Evolutionary conservation across 2,329 filamentous ascomycete genomes (phyloP), one percentile per base, ranked within the genome.

Genomic region (Phoma sp.): DNA sequence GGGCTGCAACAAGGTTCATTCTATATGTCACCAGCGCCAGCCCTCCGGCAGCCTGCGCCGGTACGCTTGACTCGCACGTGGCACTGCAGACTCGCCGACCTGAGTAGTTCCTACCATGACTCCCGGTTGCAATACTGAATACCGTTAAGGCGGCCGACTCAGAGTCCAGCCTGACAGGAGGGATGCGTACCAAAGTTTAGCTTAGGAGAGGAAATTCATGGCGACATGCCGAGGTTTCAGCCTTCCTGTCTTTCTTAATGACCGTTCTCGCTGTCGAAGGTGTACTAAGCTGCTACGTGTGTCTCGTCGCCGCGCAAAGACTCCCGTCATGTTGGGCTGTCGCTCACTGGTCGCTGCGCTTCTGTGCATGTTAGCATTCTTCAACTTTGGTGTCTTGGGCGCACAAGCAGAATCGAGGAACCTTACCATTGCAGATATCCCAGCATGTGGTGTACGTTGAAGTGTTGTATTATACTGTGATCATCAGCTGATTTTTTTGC

Each of bases 361-460:
- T 11, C 18, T 60, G 29, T 54, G 41, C 24, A 10, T 54, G 18
- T 41, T 58, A 13, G 35, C 39, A 1, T 40, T 50, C 6, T 38
- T 56, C 22, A 30, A 45, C 22, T 29, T 11, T 6, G 22, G 25
- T 6, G 42, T 23, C 14, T 14, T 32, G 6, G 46, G 42, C 13
- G 23, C 32, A 6, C 33, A n/a, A 3, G n/a, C 48, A 14, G 42
- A 48, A 11, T 38, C 38, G 5, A 55, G 44, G 10, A 47, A 52
- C 30, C 45, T 60, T 24, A 54, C 54, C 3, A 24, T 62, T 14
- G 47, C 47, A 3, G 52, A 60, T 30, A 51, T 58, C 24, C 59
- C 57, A 48, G 39, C 54, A 45, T 61, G 57, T 32, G 57, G 59
- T 35, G 59, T 61, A 47, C 4, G 59, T 50, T 23, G 4, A 6